These are phyloP conservation scores for Xylaria digitata DNA, from an alignment of 2,329 filamentous ascomycete genomes.

Conservation along the genomic window DNA sequence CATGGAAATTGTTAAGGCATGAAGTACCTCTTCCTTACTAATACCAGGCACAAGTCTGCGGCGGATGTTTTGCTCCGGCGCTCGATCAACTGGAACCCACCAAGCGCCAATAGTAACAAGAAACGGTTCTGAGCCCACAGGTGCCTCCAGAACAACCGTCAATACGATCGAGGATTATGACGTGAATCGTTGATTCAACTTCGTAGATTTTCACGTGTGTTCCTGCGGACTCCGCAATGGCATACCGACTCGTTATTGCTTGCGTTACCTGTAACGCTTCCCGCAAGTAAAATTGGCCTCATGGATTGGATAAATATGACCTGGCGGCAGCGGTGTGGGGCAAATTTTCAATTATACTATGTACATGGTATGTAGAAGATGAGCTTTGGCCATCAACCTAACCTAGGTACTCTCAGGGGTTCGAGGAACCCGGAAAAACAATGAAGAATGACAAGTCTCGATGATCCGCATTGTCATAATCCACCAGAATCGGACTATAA, in stretches of 20 bases:
- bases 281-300: too few species aligned
- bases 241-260: not conserved
- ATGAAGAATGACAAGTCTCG: not conserved
- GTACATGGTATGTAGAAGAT: too few species aligned
- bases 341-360: too few species aligned
- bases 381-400: too few species aligned
- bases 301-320: too few species aligned
- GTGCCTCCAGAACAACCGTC: constrained; percentile 9
- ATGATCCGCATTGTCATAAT: not conserved
- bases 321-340: too few species aligned
- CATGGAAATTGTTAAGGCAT: constrained; percentile 22
- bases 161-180: constrained; percentile 35
- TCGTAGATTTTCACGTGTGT: constrained; percentile 1
- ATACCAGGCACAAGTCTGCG: not conserved
- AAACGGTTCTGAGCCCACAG: constrained; percentile 11
- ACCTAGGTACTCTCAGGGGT: too few species aligned
- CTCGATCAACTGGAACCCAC: not conserved
- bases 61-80: constrained; percentile 37
- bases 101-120: constrained; percentile 22
- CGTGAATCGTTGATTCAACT: constrained; percentile 28
- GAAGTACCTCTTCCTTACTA: constrained; percentile 10
- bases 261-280: too few species aligned
- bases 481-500: constrained; percentile 5
- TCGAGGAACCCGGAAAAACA: not conserved
- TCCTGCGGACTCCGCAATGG: not conserved